Evolutionary conservation across 192 early-diverging fungal species (phyloP), one percentile per base, ranked within the genome.

Genomic region (Chytriomyces hyalinus): DNA sequence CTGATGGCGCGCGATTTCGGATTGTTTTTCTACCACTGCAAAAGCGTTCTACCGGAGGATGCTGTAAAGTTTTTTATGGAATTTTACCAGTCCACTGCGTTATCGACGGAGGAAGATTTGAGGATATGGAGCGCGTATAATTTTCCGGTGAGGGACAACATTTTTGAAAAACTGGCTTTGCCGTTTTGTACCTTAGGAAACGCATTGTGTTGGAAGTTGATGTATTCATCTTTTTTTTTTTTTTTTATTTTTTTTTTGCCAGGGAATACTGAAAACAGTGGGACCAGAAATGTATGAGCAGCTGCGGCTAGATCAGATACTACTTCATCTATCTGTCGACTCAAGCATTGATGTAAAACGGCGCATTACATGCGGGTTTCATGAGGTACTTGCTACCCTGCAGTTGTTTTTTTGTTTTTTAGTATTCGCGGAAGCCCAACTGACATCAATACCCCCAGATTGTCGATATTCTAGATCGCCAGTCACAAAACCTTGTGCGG

Each of bases 51-150:
- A 7, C 48, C 75, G 22, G 87, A 88, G 7, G 17, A 22, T 26
- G 85, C 85, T 15, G 62, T 75, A 26, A 45, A 48, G 5, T 83
- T 73, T 44, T 88, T 87, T 70, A 36, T 84, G 11, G 71, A 69
- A 22, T 83, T 82, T 65, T 88, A 83, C 67, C 84, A 85, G 26
- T 77, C 77, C 22, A 57, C 80, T 11, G 50, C 67, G 28, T 71
- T 67, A 15, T 80, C 81, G 15, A 47, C 67, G 1, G 77, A 76
- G 6, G 70, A 65, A 26, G 80, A 79, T 46, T 70, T 77, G 10
- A 66, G 82, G 36, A 75, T 77, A 51, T 75, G 74, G 75, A 87
- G 87, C 61, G 87, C 85, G 17, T 84, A 69, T 73, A 87, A 88
- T 69, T 86, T 83, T 75, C 85, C 87, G 22, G 86, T 87, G 73